Evolutionary conservation across 768 basidiomycete genomes (phyloP).

Genomic region (Coprinellus micaceus): DNA sequence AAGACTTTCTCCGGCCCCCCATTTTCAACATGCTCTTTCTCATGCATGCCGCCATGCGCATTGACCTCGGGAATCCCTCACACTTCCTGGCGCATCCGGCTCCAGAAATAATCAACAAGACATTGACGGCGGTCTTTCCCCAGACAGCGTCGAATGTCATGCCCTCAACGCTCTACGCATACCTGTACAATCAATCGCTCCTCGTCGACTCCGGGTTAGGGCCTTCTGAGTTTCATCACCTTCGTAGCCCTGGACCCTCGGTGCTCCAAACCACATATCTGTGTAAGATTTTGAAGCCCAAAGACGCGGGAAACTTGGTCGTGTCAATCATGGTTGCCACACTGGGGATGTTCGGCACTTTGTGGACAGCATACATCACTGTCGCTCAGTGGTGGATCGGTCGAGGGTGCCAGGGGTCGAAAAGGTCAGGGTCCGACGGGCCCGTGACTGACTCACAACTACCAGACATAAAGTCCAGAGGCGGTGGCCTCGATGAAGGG

Average conservation of each 20-base stretch:
- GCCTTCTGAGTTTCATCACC: slow-evolving; percentile 5
- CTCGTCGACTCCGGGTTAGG: too few species aligned
- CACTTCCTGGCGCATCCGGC: slow-evolving; percentile 21
- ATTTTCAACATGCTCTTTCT: slow-evolving; percentile 18
- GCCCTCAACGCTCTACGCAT: neutral
- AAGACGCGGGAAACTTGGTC: slow-evolving; percentile 9
- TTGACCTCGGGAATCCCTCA: slow-evolving; percentile 23
- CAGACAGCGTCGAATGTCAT: neutral
- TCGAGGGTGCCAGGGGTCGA: too few species aligned
- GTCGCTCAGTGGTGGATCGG: too few species aligned
- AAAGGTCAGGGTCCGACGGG: too few species aligned
- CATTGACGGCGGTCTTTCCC: neutral
- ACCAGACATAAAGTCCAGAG: too few species aligned
- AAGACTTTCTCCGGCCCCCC: neutral
- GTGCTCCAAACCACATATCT: slow-evolving; percentile 17
- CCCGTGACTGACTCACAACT: too few species aligned
- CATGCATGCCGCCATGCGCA: slow-evolving; percentile 18
- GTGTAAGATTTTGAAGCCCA: slow-evolving; percentile 15
- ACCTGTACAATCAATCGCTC: neutral
- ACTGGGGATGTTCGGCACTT: slow-evolving; percentile 16
- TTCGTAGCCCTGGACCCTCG: slow-evolving; percentile 12
- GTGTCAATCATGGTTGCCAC: slow-evolving; percentile 18
- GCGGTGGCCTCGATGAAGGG: too few species aligned
- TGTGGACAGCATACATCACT: slow-evolving; percentile 12
- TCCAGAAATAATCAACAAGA: neutral